Base-by-base conservation (phyloP, 1,284 basidiomycete genomes). In the Austroboletus niveus region DNA sequence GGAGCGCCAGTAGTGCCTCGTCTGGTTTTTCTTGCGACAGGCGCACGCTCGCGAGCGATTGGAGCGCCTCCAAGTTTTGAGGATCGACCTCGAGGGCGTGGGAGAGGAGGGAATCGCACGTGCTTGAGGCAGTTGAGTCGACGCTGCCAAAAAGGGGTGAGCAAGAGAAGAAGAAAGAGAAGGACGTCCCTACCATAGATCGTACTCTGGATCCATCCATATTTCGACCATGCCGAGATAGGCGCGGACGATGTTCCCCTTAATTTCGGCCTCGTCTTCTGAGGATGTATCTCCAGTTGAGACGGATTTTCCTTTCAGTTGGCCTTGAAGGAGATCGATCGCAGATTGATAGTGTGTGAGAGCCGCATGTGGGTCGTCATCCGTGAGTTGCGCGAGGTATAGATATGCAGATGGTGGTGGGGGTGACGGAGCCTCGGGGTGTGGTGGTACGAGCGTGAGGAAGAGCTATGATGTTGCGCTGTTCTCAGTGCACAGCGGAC, bases 191-290 rank as follows among this genome's bases (percentile, higher is more conserved):
- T 62, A 91, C 94, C 94, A 97, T 43, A 98, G 75, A 74, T 96
- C 93, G 59, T 87, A 85, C 2, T 78, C 78, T 27, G 87, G 87
- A 62, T 94, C 92, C 87, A 98, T 94, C 89, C 94, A 98, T 30
- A 97, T 88, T 69, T 97, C 94, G 15, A 96, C 90, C 82, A 96
- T 95, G 15, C 89, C 90, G 20, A 96, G 82, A 27, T 96, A 75
- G 2, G 92, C 92, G n/a, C 87, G 77, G 7, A 93, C 86, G 36
- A 89, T 87, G 63, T 85, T 92, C 49, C 74, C 79, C 65, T 78
- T 82, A 42, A 87, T 70, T 65, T 94, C 90, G 2, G 70, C 64
- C 50, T 88, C 82, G 47, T 84, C 82, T 5, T 74, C 72, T 38
- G 69, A 72, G 1, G 65, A 58, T 3, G 44, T 1, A 14, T 47